Percentiles rank a stretch among this genome's conserved stretches.
These are phyloP conservation scores for Hysterangium stoloniferum DNA, from an alignment of 768 basidiomycete genomes.

Conservation along the genomic window DNA sequence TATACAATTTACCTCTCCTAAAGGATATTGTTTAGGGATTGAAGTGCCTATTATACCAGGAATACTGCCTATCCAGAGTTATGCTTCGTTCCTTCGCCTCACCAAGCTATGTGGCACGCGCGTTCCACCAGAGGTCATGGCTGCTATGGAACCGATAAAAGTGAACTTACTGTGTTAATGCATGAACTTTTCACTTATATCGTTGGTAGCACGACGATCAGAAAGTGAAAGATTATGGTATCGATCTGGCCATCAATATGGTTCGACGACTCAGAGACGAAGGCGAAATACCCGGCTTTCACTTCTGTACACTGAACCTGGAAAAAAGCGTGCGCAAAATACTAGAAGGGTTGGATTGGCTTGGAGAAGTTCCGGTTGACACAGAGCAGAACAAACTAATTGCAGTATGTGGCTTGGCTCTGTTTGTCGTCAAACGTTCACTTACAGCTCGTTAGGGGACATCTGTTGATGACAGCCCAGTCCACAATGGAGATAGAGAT, in stretches of 20 bases:
- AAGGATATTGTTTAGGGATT: slow-evolving; percentile 54
- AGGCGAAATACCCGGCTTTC: slow-evolving; percentile 64
- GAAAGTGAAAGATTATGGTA: slow-evolving; percentile 91
- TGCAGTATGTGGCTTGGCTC: slow-evolving; percentile 32
- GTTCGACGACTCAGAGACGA: slow-evolving; percentile 50
- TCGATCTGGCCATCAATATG: slow-evolving; percentile 75
- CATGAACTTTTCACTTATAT: background rate
- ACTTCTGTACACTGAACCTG: slow-evolving; percentile 95
- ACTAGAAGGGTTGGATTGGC: slow-evolving; percentile 75
- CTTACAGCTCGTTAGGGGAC: slow-evolving; percentile 28
- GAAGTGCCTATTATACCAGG: slow-evolving; percentile 87
- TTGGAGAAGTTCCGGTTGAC: slow-evolving; percentile 29
- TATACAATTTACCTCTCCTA: background rate
- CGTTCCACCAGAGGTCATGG: slow-evolving; percentile 61
- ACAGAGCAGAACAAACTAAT: slow-evolving; percentile 55
- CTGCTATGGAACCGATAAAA: slow-evolving; percentile 65
- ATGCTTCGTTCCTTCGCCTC: slow-evolving; percentile 85
- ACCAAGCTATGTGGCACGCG: slow-evolving; percentile 80
- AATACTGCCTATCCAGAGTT: slow-evolving; percentile 97
- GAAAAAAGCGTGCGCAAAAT: slow-evolving; percentile 91
- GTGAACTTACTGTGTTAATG: slow-evolving; percentile 34
- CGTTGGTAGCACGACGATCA: slow-evolving; percentile 79
- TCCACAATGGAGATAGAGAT: slow-evolving; percentile 25
- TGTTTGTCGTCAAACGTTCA: slow-evolving; percentile 4
- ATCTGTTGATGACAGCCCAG: slow-evolving; percentile 29